Conservation (phyloP, 2,329 filamentous ascomycete genomes). For the Massarina eburnea region DNA sequence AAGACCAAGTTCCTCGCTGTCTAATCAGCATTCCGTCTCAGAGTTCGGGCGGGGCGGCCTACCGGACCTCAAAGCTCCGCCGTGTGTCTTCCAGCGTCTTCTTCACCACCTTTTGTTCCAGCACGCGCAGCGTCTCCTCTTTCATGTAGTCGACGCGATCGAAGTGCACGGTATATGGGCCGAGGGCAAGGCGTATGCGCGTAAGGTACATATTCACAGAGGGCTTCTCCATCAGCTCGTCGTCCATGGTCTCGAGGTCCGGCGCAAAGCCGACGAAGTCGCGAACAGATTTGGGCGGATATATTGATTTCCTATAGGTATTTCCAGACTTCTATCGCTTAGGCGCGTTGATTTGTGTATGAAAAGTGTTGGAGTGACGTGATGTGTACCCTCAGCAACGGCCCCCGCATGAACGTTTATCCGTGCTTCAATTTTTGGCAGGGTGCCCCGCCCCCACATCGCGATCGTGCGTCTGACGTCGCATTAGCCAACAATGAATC, state of each 20-base stretch:
- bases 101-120: conserved; percentile 58
- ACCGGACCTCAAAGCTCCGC: conserved; percentile 58
- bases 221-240: conserved; percentile 17
- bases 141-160: conserved; percentile 62
- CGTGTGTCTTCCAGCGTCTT: conserved; percentile 61
- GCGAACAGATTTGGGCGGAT: conserved; percentile 12
- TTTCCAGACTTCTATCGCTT: neutral
- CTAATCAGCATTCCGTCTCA: conserved; percentile 7
- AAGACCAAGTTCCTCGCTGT: conserved; percentile 58
- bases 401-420: conserved; percentile 7
- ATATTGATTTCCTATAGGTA: neutral
- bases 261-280: too few relatives aligned
- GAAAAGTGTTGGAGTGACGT: neutral
- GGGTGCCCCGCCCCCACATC: conserved; percentile 17
- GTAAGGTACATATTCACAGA: conserved; percentile 43
- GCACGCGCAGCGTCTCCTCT: conserved; percentile 59
- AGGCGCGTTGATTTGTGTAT: neutral
- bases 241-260: conserved; percentile 8
- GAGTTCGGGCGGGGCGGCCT: conserved; percentile 14
- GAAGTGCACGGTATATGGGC: conserved; percentile 60
- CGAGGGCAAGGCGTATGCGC: conserved; percentile 49
- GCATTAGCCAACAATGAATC: neutral
- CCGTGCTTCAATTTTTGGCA: conserved; percentile 5
- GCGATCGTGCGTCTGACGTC: neutral
- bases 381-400: conserved; percentile 2